phyloP scores from a whole-genome alignment of 2,329 filamentous ascomycete species.

The Colletotrichum musicola region DNA sequence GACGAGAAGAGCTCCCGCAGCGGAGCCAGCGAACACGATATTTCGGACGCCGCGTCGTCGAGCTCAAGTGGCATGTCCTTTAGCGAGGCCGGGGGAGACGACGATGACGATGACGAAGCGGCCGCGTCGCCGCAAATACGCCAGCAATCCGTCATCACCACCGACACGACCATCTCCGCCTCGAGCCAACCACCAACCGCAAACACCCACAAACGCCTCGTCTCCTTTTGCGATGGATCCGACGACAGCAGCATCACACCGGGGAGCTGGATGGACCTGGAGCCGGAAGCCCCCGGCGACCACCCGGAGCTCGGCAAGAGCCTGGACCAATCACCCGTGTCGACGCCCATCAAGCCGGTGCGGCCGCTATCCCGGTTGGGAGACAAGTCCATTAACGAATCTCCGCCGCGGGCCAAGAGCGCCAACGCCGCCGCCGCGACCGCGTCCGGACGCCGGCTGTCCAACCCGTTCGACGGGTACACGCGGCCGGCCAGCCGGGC shows the following conservation, averaged over 20 bases:
- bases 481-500: constrained; percentile 34
- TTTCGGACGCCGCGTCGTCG: constrained; percentile 43
- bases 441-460: constrained; percentile 3
- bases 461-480: constrained; percentile 37
- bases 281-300: constrained; percentile 36
- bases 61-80: constrained; percentile 53
- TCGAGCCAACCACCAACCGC: constrained; percentile 45
- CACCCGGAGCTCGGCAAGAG: constrained; percentile 38
- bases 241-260: constrained; percentile 15
- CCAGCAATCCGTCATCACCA: constrained; percentile 54
- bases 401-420: constrained; percentile 33
- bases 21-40: constrained; percentile 39
- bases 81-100: constrained; percentile 49
- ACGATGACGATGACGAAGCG: constrained; percentile 29
- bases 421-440: constrained; percentile 33
- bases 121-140: constrained; percentile 33
- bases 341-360: constrained; percentile 34
- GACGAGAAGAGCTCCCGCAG: constrained; percentile 36
- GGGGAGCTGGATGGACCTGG: constrained; percentile 41
- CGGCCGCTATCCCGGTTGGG: constrained; percentile 35
- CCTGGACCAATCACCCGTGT: constrained; percentile 29
- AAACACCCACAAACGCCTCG: constrained; percentile 39
- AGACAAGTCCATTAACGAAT: constrained; percentile 34
- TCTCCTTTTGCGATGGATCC: constrained; percentile 25
- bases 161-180: constrained; percentile 55